phyloP scores from a whole-genome alignment of 169 alveolate species.

The Eimeria falciformis region DNA sequence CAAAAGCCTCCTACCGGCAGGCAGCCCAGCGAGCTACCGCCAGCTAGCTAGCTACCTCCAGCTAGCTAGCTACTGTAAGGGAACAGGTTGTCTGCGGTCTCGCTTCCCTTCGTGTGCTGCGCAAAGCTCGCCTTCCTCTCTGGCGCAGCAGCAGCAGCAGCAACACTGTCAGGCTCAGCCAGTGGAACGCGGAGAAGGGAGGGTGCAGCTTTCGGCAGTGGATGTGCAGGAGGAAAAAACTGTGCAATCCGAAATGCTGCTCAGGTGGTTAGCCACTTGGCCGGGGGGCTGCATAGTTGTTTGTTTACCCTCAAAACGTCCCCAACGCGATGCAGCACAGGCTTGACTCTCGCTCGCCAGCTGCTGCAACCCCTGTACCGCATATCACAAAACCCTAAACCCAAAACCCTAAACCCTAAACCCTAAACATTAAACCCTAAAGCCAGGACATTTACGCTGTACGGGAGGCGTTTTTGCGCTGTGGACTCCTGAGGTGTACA shows the following conservation, averaged over 20 bases:
- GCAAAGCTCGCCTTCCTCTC: neutral
- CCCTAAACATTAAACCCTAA: neutral
- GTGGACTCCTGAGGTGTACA: neutral
- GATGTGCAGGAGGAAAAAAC: conserved; percentile 39
- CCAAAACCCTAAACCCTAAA: neutral
- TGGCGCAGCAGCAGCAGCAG: neutral
- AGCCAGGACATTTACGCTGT: neutral
- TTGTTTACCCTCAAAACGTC: neutral
- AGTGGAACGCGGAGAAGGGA: conserved; percentile 21
- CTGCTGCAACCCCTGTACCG: conserved; percentile 57
- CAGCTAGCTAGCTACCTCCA: neutral
- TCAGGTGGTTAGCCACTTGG: neutral
- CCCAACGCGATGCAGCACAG: neutral
- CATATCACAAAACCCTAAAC: neutral
- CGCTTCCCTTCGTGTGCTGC: neutral
- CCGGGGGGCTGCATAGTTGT: conserved; percentile 19
- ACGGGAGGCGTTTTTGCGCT: neutral
- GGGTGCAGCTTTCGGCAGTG: conserved; percentile 56
- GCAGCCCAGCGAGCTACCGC: neutral
- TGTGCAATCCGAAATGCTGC: conserved; percentile 42
- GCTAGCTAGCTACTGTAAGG: neutral
- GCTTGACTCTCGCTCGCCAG: conserved; percentile 54
- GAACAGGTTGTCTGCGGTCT: neutral
- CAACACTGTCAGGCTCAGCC: neutral
- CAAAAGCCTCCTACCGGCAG: neutral